phyloP scores from a whole-genome alignment of 164 flowering plant species.

The Santalum album region DNA sequence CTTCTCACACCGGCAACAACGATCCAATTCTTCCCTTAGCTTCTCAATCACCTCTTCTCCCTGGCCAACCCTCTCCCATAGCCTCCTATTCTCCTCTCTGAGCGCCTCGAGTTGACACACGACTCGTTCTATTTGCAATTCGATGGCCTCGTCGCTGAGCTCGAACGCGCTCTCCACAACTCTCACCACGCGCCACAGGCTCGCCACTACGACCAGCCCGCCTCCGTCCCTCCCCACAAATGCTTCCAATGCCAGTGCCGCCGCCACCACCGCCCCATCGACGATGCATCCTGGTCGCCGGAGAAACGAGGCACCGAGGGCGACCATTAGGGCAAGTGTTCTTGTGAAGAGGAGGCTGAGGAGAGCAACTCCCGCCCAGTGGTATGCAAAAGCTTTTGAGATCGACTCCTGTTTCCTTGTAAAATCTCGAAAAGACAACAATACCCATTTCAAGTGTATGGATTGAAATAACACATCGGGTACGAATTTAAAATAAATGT shows the following conservation, averaged over 20 bases:
- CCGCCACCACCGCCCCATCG: conserved; percentile 38
- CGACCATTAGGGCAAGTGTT: conserved; percentile 24
- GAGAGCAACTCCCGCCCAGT: conserved; percentile 47
- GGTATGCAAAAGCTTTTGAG: conserved; percentile 20
- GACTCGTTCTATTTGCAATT: conserved; percentile 37
- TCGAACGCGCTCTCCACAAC: conserved; percentile 62
- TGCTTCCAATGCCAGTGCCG: conserved; percentile 41
- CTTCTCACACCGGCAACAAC: too few species aligned
- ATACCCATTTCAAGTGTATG: too few species aligned
- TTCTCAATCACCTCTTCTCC: conserved; percentile 25
- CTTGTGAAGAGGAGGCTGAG: conserved; percentile 29
- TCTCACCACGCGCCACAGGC: conserved; percentile 56
- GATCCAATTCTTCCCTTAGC: conserved; percentile 24
- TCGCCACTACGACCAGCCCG: conserved; percentile 49
- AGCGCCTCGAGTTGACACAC: conserved; percentile 31
- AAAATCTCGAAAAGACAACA: too few species aligned
- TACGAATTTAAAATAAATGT: too few species aligned
- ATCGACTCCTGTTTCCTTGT: too few species aligned
- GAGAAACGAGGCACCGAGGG: conserved; percentile 32
- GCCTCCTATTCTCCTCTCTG: conserved; percentile 26
- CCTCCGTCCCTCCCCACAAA: conserved; percentile 31
- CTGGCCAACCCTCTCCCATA: conserved; percentile 17
- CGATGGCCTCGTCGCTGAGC: conserved; percentile 57
- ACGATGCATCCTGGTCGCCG: conserved; percentile 36
- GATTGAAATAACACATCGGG: too few species aligned